Base-by-base conservation (phyloP, 345 rosid genomes). In the Geranium rotundifolium region DNA sequence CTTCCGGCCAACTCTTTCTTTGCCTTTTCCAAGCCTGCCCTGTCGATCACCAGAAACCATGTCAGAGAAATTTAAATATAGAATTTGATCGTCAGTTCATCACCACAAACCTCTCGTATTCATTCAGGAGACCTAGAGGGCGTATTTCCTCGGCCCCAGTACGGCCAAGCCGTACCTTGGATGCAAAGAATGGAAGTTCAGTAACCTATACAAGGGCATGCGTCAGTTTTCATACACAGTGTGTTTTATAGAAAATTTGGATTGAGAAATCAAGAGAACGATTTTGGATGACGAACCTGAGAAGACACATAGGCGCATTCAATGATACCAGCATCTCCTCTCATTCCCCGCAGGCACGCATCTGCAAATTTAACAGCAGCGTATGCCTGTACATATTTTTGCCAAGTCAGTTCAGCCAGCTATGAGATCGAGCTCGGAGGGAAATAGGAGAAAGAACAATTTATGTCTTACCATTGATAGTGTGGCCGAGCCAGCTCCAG, bases 311-410 rank as follows among this genome's bases (percentile, higher is more conserved):
- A 93, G 60, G 97, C 91, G 65, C 97, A 93, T 63, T 83, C 79
- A 1, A 90, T 66, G 30, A 90, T 56, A 16, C 79, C 71, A 19
- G 90, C 84, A 69, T 93, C 97, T 46, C 99, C 99, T 67, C 95
- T 82, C 75, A 93, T 73, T 62, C 87, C 90, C 54, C 79, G 80
- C 16, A 93, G 89, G 70, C 97, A 90, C 37, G 96, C 89, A 67
- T 90, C 97, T 15, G 99, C 99, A 65, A 93, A 90, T 79, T 93
- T 86, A 61, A 88, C 96, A n/a, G 99, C 96, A 63, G 99, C 96
- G 71, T 84, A 93, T 34, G 99, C 99, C 99, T 93, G 80, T 70
- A 65, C 59, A 70, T 41, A 56, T 27, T 23, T 7, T 19, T 29
- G 20, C 18, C 17, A 7, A 10, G 50, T 41, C 50, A 41, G 50